These are phyloP conservation scores for Fusarium sp. DNA, from an alignment of 2,329 filamentous ascomycete species.

Conservation along the genomic window DNA sequence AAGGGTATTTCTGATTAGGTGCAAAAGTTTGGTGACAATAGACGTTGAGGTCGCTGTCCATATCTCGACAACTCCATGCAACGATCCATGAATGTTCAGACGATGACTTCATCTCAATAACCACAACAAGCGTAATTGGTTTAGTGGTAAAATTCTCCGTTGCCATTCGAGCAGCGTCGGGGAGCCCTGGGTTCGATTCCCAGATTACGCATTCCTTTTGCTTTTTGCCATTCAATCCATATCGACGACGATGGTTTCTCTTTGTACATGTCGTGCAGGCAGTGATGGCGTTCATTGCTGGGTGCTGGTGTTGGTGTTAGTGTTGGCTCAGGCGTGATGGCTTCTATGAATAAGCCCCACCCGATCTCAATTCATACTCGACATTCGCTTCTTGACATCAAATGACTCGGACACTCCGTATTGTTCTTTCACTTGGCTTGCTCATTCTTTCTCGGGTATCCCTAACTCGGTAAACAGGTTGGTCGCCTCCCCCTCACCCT, in stretches of 20 bases:
- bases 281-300: neutral
- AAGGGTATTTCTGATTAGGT: neutral
- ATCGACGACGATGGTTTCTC: neutral
- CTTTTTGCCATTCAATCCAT: neutral
- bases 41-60: neutral
- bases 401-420: too few species aligned
- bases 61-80: neutral
- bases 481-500: slow-evolving; percentile 54
- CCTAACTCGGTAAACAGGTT: slow-evolving; percentile 65
- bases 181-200: neutral
- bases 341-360: neutral
- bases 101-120: neutral
- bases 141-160: neutral
- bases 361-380: neutral
- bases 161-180: neutral
- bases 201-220: neutral
- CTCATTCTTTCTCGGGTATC: slow-evolving; percentile 47
- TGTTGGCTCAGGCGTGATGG: neutral
- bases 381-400: neutral
- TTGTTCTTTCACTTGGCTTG: neutral
- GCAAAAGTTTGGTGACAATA: slow-evolving; percentile 13
- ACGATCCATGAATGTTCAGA: neutral
- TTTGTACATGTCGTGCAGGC: neutral
- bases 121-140: neutral
- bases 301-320: neutral